A percentile compares a stretch with the other conserved stretches of the same genome.
Evolutionary conservation across 2,329 filamentous ascomycete species (phyloP).

Genomic region (Arthrobotrys pseudoclavata): DNA sequence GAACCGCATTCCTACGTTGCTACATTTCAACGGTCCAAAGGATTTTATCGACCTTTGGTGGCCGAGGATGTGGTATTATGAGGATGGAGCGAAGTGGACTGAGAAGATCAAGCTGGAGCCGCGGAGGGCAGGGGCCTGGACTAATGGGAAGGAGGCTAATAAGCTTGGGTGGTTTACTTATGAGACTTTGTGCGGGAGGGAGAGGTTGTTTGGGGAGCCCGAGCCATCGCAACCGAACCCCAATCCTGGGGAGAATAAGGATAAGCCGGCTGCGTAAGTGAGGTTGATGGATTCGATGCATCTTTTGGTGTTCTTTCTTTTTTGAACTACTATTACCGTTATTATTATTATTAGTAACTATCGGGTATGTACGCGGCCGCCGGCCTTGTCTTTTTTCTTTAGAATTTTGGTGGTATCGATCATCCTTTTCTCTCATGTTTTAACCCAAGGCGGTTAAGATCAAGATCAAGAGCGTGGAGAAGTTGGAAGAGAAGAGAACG

Average conservation of each 20-base stretch:
- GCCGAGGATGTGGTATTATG: constrained; percentile 60
- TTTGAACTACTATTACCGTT: not conserved
- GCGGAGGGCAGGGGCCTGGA: constrained; percentile 43
- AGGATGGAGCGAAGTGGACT: constrained; percentile 47
- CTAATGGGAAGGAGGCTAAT: constrained; percentile 17
- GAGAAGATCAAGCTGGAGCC: constrained; percentile 36
- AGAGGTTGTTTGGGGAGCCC: constrained; percentile 48
- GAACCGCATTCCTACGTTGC: constrained; percentile 51
- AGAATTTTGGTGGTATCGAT: constrained; percentile 7
- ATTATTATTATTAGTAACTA: constrained; percentile 1
- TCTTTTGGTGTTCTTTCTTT: constrained; percentile 14
- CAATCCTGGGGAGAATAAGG: not conserved
- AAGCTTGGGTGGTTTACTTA: constrained; percentile 49
- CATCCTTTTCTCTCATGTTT: not conserved
- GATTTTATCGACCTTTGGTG: constrained; percentile 58
- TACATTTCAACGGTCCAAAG: constrained; percentile 60
- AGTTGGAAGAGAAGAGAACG: not conserved
- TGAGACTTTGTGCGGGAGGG: constrained; percentile 42
- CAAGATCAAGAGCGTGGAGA: too few species aligned
- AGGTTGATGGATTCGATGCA: constrained; percentile 19
- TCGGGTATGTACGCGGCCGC: constrained; percentile 21
- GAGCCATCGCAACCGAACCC: constrained; percentile 1
- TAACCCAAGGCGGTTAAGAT: not conserved
- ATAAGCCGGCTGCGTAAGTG: not conserved
- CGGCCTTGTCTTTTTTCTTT: not conserved